Base-by-base conservation (phyloP, 495 filamentous ascomycete genomes). In the Zalerion maritima region DNA sequence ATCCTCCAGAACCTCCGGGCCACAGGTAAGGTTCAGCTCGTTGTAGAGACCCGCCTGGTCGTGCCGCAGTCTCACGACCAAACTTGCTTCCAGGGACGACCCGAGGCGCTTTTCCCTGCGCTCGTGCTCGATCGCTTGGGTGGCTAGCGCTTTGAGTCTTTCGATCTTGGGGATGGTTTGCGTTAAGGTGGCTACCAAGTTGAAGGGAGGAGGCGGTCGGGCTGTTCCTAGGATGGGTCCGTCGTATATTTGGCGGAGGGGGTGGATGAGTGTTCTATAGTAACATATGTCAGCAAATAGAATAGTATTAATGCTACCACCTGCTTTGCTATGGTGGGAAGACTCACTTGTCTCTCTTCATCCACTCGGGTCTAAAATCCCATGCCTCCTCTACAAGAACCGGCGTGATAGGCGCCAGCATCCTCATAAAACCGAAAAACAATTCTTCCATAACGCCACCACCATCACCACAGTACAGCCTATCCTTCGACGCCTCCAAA, bases 401-500 rank as follows among this genome's bases (percentile, higher is more conserved):
- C 0, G 89, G 89, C 11, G 78, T 79, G 34, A 94, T 64, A 2
- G 89, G 87, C 4, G 67, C 69, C 15, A 96, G 60, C 50, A 86
- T 77, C 28, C 73, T 66, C 38, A 89, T 56, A 25, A 94, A 62
- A 30, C 78, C 67, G 3, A 58, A 46, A 26, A 79, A 73, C 26
- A 96, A 67, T 27, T 78, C 55, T 41, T 69, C 69, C 12, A 93
- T 45, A 6, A 84, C 79, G 7, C 68, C 73, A 29, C 64, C 59
- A 23, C 69, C 67, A 32, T 69, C 67, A 14, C 76, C 76, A 17
- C 83, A 82, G 57, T 96, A 96, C 3, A 94, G 54, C 16, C 79
- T 62, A 46, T 99, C 89, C 51, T 96, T 99, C 45, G 85, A 58
- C 0, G 78, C 69, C 48, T 96, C 89, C 29, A 96, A 71, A 55